These are phyloP conservation scores for Fusarium sp. DNA, from an alignment of 2,329 filamentous ascomycete genomes.

Conservation along the genomic window DNA sequence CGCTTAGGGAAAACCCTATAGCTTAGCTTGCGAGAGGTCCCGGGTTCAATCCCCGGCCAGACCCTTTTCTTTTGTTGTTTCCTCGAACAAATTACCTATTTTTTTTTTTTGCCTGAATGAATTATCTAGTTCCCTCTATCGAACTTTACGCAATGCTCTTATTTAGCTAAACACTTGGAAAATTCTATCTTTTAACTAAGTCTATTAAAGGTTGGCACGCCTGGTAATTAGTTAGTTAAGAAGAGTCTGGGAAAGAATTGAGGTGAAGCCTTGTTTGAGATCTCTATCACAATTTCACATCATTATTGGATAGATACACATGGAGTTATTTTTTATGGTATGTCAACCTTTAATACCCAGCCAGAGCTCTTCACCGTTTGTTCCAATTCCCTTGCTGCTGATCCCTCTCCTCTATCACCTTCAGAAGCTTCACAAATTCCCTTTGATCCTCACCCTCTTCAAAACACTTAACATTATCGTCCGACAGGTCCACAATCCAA, in stretches of 20 bases:
- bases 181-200: accelerated
- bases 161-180: accelerated
- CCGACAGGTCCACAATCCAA: neutral
- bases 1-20: constrained; percentile 7
- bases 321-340: accelerated
- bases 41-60: constrained; percentile 58
- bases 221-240: accelerated
- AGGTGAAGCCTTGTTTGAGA: accelerated
- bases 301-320: accelerated
- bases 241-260: accelerated
- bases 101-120: too few species aligned
- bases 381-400: accelerated
- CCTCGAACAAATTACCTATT: too few species aligned
- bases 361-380: neutral
- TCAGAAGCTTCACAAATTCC: neutral
- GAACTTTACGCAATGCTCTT: neutral
- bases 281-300: accelerated
- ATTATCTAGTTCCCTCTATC: accelerated
- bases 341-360: accelerated
- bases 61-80: constrained; percentile 38
- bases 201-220: accelerated
- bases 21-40: constrained; percentile 54
- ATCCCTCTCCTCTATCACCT: neutral
- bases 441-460: neutral
- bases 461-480: neutral